Conservation (phyloP, 2,329 filamentous ascomycete species). For the Eutypella sp. region DNA sequence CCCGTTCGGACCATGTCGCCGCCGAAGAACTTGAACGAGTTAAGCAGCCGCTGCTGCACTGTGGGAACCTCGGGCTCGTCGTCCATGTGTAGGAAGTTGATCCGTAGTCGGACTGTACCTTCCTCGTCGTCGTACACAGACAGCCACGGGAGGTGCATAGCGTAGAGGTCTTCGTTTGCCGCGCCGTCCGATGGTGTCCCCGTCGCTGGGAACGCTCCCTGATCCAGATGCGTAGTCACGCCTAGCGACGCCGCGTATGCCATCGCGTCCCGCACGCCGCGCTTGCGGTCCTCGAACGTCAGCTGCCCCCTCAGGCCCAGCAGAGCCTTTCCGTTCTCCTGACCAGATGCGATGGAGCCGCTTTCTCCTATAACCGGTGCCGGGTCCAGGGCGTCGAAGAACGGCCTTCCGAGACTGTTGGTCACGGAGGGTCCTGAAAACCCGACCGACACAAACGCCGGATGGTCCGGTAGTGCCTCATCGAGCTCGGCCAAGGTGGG, state of each 20-base stretch:
- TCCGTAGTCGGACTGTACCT: conserved; percentile 18
- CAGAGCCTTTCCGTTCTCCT: conserved; percentile 21
- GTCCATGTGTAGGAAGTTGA: conserved; percentile 25
- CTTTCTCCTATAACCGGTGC: conserved; percentile 9
- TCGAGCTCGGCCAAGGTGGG: conserved; percentile 24
- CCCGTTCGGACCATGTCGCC: conserved; percentile 23
- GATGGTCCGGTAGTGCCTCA: conserved; percentile 15
- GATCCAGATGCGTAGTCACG: conserved; percentile 24
- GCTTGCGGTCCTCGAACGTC: conserved; percentile 17
- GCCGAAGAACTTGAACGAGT: conserved; percentile 24
- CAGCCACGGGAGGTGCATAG: conserved; percentile 22
- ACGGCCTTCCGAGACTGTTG: conserved; percentile 19
- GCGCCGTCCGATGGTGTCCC: conserved; percentile 20
- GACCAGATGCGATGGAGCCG: conserved; percentile 17
- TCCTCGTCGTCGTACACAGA: conserved; percentile 15
- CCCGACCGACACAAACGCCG: conserved; percentile 17
- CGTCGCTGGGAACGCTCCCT: conserved; percentile 21
- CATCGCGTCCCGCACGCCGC: conserved; percentile 21
- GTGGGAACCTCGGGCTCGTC: conserved; percentile 9
- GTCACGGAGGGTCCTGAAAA: conserved; percentile 21
- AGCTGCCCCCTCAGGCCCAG: conserved; percentile 16
- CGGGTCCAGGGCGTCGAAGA: conserved; percentile 12
- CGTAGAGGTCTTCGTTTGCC: conserved; percentile 19
- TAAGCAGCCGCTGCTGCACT: conserved; percentile 17
- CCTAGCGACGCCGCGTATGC: conserved; percentile 21